Evolutionary conservation across 2,329 filamentous ascomycete genomes (phyloP), one percentile per base, ranked within the genome.

Genomic region (Fusarium sp.): DNA sequence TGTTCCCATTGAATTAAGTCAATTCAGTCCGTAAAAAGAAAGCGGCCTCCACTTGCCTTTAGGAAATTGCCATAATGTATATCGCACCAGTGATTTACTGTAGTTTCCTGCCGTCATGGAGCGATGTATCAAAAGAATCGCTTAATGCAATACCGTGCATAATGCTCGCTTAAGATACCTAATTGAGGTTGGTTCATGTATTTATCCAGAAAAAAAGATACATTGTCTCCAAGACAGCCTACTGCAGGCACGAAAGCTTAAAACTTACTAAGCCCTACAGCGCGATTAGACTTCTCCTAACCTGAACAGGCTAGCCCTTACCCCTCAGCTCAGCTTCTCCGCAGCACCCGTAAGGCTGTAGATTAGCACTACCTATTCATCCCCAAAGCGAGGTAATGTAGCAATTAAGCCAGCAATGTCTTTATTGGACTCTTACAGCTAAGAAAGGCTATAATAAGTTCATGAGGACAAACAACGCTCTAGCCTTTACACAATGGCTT

Each of bases 131-230:
- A 1, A 1, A 14, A 24, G 9, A 8, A 8, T 28, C 13, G 20
- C 26, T 18, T n/a, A 51, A 24, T n/a, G 17, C 8, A 24, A 51
- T 51, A 32, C 1, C 4, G 11, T 0, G 22, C 3, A 2, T 13
- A 1, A 1, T 0, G 3, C 3, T 13, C 47, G 22, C 11, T 32
- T 5, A 17, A 2, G 0, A 1, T 50, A 3, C 8, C 22, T 18
- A 3, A 18, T 32, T 18, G 6, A 18, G 22, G 8, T 20, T 32
- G 4, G 6, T 18, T 1, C 4, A 51, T 51, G 22, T 2, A 51
- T 10, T 24, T 51, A 51, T 5, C 1, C 3, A 6, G 8, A 3
- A 9, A 9, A 50, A 32, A n/a, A 18, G 22, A 18, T 32, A 24
- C 22, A 51, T 32, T 10, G 8, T 2, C 22, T 9, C 5, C n/a